Evolutionary conservation across 2,329 filamentous ascomycete genomes (phyloP), one percentile per base, ranked within the genome.

Genomic region (Alternaria arbusti): DNA sequence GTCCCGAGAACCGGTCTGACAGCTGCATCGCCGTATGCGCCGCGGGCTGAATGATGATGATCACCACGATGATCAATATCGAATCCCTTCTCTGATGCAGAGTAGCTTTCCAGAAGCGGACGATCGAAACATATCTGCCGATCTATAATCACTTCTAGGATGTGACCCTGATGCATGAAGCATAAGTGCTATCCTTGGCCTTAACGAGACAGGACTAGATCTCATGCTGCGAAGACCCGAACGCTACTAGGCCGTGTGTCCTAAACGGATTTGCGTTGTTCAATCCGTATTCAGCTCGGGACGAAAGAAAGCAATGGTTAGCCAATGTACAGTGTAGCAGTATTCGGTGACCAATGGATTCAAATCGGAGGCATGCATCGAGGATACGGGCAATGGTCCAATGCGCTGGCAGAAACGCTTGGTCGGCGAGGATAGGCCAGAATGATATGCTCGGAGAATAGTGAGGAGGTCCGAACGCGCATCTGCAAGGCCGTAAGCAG

Each of bases 391-490:
- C 47, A 40, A 45, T 20, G 43, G 10, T 54, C 40, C 49, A 61
- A 57, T 66, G 64, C 55, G 60, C 52, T 69, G 57, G 54, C 58
- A 63, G 40, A 22, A 17, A 56, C 10, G 56, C 54, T 56, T 68
- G 62, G 59, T 67, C 54, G 61, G 63, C 57, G 68, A 65, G 57
- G 57, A 61, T 26, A 25, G 56, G 26, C 49, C 52, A 57, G 64
- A 20, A 43, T 65, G 47, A 62, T 63, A 57, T 67, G 59, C 43
- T 61, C 67, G 70, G 71, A 67, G 59, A 66, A 68, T 66, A 66
- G 63, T 66, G 71, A 63, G 70, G 71, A 70, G 71, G 68, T 58
- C 71, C 70, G 71, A 57, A 56, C 58, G 64, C 62, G 57, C 61
- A 63, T 61, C 52, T 56, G 47, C 60, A 63, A 51, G 50, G 60